A percentile compares a stretch with the other conserved stretches of the same genome.
phyloP scores from a whole-genome alignment of 2,329 filamentous ascomycete genomes.

The Xylariaceae sp. region DNA sequence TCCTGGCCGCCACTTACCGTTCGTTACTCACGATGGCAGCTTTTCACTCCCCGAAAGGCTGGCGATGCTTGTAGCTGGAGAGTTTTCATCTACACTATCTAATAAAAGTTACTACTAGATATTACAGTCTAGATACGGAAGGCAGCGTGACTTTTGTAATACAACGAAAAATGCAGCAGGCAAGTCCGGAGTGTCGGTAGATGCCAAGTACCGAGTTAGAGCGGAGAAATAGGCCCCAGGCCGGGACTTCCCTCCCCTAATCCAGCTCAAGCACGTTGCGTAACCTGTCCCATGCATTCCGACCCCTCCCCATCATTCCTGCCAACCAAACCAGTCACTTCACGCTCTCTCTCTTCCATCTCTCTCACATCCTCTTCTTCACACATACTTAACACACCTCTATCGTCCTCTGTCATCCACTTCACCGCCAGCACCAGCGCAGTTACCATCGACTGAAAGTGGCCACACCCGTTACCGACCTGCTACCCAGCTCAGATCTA shows the following conservation, averaged over 20 bases:
- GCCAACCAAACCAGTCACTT: background rate
- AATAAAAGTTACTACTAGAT: too few species aligned
- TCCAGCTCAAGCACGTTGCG: background rate
- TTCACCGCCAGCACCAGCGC: background rate
- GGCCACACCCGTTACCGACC: background rate
- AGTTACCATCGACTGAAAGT: background rate
- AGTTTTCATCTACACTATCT: too few species aligned
- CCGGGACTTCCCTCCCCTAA: background rate
- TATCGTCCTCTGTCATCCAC: background rate
- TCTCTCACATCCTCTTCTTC: too few species aligned
- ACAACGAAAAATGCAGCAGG: too few species aligned
- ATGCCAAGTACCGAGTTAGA: background rate
- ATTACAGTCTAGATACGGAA: too few species aligned
- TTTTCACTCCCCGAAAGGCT: too few species aligned
- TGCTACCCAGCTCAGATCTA: constrained; percentile 4
- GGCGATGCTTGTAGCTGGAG: too few species aligned
- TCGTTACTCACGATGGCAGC: too few species aligned
- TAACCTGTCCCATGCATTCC: background rate
- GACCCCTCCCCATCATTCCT: background rate
- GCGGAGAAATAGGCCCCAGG: background rate
- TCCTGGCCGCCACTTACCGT: too few species aligned
- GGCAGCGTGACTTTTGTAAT: too few species aligned
- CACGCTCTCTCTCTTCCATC: background rate
- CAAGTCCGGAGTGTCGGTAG: background rate
- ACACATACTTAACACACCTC: background rate